Base-by-base conservation (phyloP, 2,329 filamentous ascomycete genomes). In the Celoporthe dispersa region DNA sequence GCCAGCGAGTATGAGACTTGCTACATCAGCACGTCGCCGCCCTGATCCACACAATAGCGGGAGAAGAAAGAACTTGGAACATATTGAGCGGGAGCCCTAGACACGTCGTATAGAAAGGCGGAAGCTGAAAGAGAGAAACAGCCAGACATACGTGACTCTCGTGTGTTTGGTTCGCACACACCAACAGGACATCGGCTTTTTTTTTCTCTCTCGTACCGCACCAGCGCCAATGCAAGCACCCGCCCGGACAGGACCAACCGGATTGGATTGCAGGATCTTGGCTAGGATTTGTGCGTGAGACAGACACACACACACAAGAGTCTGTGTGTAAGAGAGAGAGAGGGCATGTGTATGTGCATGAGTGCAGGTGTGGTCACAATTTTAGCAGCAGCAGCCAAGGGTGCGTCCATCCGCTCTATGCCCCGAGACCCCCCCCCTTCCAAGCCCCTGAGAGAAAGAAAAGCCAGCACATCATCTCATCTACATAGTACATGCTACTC, bases 191-290 rank as follows among this genome's bases (percentile, higher is more conserved):
- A 53, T 4, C 19, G 19, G 48, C 19, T n/a, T n/a, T 8, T 19
- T 12, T 55, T 28, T n/a, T 55, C 7, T 57, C 37, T 22, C 19
- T 60, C 57, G 57, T 60, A 22, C 31, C 25, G 33, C 57, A n/a
- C 22, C 31, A n/a, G 19, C 57, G 57, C 57, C 31, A 60, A 37
- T 60, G 57, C 57, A 60, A 60, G 57, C 31, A 60, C 57, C 57
- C 57, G 57, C 33, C 57, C 12, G 9, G 22, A 60, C 28, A 7
- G 31, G 22, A 37, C 19, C 57, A 37, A 60, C 57, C 31, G 31
- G 57, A 31, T 35, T 19, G 33, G 28, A 7, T 55, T 57, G 53
- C 14, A 57, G 25, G 53, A 33, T 31, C 53, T 16, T 22, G 25
- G 53, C 53, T 31, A 19, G 12, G 9, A 57, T 28, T 57, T 28